A percentile compares a stretch with the other conserved stretches of the same genome.
phyloP scores from a whole-genome alignment of 441 rosid genomes.

The Croton laevigatus region DNA sequence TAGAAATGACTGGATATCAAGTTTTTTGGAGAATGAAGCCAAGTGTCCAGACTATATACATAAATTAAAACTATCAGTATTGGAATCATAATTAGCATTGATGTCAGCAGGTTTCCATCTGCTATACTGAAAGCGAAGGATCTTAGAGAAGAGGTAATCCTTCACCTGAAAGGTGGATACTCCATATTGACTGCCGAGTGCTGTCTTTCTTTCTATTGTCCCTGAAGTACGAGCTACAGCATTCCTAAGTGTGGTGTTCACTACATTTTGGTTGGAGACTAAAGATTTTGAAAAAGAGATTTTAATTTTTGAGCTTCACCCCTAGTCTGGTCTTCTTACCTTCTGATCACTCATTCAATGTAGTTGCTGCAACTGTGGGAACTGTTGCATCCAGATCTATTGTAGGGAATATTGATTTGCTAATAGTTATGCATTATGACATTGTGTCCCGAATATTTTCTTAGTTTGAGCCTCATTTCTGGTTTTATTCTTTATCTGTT shows the following conservation, averaged over 20 bases:
- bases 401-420: background rate
- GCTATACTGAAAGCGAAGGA: background rate
- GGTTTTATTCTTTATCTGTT: conserved; percentile 6
- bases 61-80: background rate
- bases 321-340: background rate
- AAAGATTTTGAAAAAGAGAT: too few species aligned
- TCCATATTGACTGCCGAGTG: background rate
- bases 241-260: too few species aligned
- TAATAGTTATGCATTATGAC: background rate
- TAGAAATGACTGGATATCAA: background rate
- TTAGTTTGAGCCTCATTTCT: background rate
- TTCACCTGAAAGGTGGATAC: background rate
- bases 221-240: too few species aligned
- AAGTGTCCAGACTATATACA: background rate
- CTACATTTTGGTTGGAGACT: too few species aligned
- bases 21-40: background rate
- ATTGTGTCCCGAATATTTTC: background rate
- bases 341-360: background rate
- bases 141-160: background rate
- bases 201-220: background rate
- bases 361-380: background rate
- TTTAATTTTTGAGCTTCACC: background rate
- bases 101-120: background rate
- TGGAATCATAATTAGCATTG: background rate
- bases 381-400: background rate